These are phyloP conservation scores for Cryptomeria japonica DNA, from an alignment of 75 land plant species.

Conservation along the genomic window DNA sequence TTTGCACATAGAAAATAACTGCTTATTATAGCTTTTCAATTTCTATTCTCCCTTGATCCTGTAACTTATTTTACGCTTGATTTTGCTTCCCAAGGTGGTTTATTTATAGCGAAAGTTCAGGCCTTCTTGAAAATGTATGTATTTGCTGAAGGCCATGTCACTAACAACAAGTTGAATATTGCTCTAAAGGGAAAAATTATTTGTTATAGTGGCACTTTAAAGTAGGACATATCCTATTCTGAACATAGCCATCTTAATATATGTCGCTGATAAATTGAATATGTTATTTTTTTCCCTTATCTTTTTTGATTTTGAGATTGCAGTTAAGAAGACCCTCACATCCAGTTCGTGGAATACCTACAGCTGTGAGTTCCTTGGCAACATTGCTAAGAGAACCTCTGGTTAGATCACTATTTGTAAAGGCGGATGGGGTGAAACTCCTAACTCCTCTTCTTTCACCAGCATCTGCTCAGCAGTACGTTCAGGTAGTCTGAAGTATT, in stretches of 20 bases:
- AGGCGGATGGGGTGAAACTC: conserved; percentile 86
- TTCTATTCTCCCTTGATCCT: background rate
- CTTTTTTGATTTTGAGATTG: conserved; percentile 21
- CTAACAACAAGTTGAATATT: background rate
- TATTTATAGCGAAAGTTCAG: background rate
- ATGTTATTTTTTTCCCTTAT: background rate
- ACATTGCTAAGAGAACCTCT: conserved; percentile 66
- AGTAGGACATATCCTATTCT: background rate
- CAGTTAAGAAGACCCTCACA: conserved; percentile 91
- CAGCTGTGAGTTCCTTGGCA: conserved; percentile 77
- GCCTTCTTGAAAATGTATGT: background rate
- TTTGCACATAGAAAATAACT: background rate
- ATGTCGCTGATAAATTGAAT: background rate
- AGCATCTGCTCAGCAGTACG: conserved; percentile 94
- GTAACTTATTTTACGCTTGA: background rate
- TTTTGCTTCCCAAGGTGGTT: background rate
- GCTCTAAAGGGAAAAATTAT: background rate
- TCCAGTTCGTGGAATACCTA: conserved; percentile 74
- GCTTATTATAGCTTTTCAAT: background rate
- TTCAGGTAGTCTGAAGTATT: conserved; percentile 60
- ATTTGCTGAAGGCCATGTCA: background rate
- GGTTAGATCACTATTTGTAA: conserved; percentile 81
- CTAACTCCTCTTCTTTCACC: conserved; percentile 85
- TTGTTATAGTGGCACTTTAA: background rate
- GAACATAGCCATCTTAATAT: background rate